phyloP scores from a whole-genome alignment of 805 yeast species.

The Yarrowia sp. region DNA sequence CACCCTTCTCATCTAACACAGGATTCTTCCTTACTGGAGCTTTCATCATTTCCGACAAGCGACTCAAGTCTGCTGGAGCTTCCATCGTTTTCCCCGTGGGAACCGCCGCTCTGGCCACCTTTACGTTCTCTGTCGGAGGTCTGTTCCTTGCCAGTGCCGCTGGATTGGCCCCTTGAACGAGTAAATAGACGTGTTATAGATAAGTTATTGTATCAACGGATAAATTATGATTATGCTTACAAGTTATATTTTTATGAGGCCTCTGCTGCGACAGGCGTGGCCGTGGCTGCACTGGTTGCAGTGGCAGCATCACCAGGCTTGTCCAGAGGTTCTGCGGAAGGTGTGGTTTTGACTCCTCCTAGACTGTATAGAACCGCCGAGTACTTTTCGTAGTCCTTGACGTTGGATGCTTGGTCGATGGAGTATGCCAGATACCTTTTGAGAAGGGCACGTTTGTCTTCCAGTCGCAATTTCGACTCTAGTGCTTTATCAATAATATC shows the following conservation, averaged over 20 bases:
- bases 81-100: conserved; percentile 8
- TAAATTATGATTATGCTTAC: conserved; percentile 19
- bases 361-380: conserved; percentile 7
- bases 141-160: conserved; percentile 26
- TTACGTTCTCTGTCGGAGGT: conserved; percentile 21
- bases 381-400: conserved; percentile 17
- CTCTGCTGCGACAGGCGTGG: not conserved
- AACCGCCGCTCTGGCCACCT: conserved; percentile 25
- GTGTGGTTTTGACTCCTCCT: conserved; percentile 7
- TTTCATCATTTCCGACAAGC: conserved; percentile 24
- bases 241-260: not conserved
- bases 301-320: conserved; percentile 14
- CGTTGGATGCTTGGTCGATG: conserved; percentile 1
- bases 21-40: conserved; percentile 23
- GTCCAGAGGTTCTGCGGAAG: conserved; percentile 1
- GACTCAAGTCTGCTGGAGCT: conserved; percentile 2
- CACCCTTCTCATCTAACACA: conserved; percentile 1
- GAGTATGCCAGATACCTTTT: conserved; percentile 3
- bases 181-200: conserved; percentile 10
- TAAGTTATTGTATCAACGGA: not conserved
- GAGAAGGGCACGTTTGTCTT: conserved; percentile 5
- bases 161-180: conserved; percentile 20
- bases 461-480: not conserved
- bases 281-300: not conserved
- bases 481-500: conserved; percentile 3